Percentiles rank a stretch among this genome's conserved stretches.
Conservation (phyloP, 495 filamentous ascomycete species). For the Pseudomonodictys pantanalensis region DNA sequence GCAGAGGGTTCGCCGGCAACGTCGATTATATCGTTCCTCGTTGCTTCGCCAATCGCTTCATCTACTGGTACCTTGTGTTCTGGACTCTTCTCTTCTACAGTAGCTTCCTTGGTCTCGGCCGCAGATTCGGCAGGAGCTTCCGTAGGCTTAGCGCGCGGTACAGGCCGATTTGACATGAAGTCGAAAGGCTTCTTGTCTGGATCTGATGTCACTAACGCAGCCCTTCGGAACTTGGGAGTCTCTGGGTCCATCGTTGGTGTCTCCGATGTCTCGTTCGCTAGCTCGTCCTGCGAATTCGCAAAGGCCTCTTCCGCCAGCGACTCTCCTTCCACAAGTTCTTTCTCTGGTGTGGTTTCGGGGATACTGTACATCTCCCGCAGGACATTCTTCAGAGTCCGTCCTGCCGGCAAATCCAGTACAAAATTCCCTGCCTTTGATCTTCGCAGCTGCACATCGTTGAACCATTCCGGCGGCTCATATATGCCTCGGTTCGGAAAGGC, state of each 20-base stretch:
- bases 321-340: neutral
- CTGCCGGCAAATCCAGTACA: neutral
- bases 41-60: neutral
- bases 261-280: neutral
- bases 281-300: no score
- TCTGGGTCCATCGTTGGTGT: neutral
- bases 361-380: constrained; percentile 4
- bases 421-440: neutral
- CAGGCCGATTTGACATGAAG: constrained; percentile 25
- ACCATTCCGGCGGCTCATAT: constrained; percentile 5
- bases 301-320: neutral
- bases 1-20: neutral
- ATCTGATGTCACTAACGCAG: constrained; percentile 2
- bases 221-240: neutral
- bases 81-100: neutral
- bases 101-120: neutral
- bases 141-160: constrained; percentile 2
- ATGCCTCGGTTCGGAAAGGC: constrained; percentile 24
- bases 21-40: neutral
- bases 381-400: neutral
- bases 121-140: neutral
- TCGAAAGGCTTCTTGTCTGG: constrained; percentile 15
- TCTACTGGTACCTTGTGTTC: neutral
- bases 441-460: constrained; percentile 12
- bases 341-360: neutral